A percentile compares a stretch with the other conserved stretches of the same genome.
Evolutionary conservation across 75 land plant species (phyloP).

Genomic region (Pinus albicaulis): DNA sequence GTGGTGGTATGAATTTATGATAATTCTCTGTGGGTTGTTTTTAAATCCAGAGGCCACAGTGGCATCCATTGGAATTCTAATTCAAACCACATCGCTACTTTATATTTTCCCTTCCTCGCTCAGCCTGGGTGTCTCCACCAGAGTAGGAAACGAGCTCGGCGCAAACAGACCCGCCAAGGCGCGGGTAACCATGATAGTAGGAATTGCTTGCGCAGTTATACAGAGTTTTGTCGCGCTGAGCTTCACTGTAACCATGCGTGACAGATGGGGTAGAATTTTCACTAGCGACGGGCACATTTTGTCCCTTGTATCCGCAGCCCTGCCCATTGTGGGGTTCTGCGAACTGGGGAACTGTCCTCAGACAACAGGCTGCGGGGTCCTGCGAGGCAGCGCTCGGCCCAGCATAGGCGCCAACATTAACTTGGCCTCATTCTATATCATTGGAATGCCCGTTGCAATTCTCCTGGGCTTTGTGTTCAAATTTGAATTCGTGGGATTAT

Average conservation of each 20-base stretch:
- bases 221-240: constrained; percentile 41
- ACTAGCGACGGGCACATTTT: constrained; percentile 44
- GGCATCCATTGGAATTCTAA: constrained; percentile 72
- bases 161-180: constrained; percentile 49
- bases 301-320: constrained; percentile 39
- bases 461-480: constrained; percentile 40
- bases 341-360: constrained; percentile 81
- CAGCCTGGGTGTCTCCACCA: constrained; percentile 63
- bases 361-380: constrained; percentile 74
- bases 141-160: constrained; percentile 79
- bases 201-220: constrained; percentile 26
- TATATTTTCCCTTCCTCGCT: constrained; percentile 69
- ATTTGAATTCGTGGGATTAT: constrained; percentile 64
- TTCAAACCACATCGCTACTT: constrained; percentile 66
- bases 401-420: constrained; percentile 59
- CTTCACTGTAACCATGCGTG: constrained; percentile 45
- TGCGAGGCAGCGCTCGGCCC: constrained; percentile 67
- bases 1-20: constrained; percentile 91
- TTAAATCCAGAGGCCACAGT: constrained; percentile 57
- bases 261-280: constrained; percentile 57
- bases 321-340: constrained; percentile 71
- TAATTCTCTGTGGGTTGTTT: constrained; percentile 57
- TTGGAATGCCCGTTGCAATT: constrained; percentile 74
- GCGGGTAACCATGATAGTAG: constrained; percentile 31
- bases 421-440: constrained; percentile 62